phyloP scores from a whole-genome alignment of 169 alveolate species.

The Plasmodium knowlesi region DNA sequence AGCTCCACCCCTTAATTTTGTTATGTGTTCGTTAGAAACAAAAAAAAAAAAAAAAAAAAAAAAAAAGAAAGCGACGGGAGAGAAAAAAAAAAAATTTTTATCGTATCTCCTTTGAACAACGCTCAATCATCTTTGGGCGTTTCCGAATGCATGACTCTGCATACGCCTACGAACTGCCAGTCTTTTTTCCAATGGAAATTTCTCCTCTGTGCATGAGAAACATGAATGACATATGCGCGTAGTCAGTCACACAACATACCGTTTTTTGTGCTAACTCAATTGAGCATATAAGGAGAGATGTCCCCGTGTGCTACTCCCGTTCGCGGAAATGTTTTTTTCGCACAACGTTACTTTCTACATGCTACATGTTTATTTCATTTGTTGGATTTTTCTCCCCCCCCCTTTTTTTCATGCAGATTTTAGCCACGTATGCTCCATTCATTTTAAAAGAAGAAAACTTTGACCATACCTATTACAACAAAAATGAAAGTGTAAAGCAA shows the following conservation, averaged over 20 bases:
- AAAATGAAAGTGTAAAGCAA: conserved; percentile 28
- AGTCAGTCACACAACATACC: background rate
- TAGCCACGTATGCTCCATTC: conserved; percentile 21
- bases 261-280: background rate
- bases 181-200: background rate
- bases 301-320: background rate
- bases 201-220: background rate
- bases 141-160: background rate
- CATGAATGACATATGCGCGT: background rate
- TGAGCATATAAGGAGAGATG: background rate
- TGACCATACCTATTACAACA: background rate
- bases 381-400: background rate
- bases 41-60: conserved; percentile 2
- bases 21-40: conserved; percentile 69
- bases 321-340: background rate
- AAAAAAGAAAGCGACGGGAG: background rate
- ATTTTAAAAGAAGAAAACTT: conserved; percentile 40
- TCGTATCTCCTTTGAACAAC: background rate
- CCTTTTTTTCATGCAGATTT: conserved; percentile 31
- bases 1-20: conserved; percentile 50
- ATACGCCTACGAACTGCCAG: background rate
- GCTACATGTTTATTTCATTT: background rate
- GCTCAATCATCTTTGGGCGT: background rate
- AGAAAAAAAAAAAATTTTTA: background rate
- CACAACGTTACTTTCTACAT: background rate